Evolutionary conservation across 768 basidiomycete genomes (phyloP), one percentile per base, ranked within the genome.

Genomic region (Suillus sp.): DNA sequence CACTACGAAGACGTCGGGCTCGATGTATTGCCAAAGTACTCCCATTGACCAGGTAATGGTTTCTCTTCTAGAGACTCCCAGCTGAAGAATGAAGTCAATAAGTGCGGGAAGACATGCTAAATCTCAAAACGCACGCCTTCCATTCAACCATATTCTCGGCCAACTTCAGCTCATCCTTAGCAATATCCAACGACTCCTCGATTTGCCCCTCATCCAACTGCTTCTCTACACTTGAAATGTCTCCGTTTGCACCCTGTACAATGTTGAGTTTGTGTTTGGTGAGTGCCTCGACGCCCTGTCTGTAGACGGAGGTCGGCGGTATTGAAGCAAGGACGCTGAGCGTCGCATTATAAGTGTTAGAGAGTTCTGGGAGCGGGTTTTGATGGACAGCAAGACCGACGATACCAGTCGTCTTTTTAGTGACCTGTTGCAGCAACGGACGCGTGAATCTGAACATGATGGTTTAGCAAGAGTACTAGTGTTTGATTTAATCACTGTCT

Each of bases 1-100:
- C 25, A 38, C 56, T 57, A 57, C 56, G 56, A 40, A 27, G 74
- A 81, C 64, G 78, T 77, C 30, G 81, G 77, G 45, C 72, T 77
- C 45, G 84, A 77, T 40, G 78, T 78, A 75, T 84, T 83, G 62
- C 86, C 88, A 76, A 86, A 82, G 72, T 94, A 93, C 69, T 91
- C 86, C 95, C 95, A 98, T 75, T 97, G 95, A 25, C 91, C 91
- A 13, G 84, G 81, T 64, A 86, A 86, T 27, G 93, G 86, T 63
- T 86, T 89, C 74, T 93, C 90, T 72, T 90, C 90, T 65, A 97
- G 78, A 18, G 92, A 83, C 74, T 96, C 95, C 95, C 94, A 97
- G 43, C 96, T 95, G 68, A 51, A 63, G 25, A 4, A 65, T 59
- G 55, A 58, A 37, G 35, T 67, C 50, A 65, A 59, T 63, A 47